Evolutionary conservation across 116 monocot species (phyloP).

Genomic region (Posidonia oceanica): DNA sequence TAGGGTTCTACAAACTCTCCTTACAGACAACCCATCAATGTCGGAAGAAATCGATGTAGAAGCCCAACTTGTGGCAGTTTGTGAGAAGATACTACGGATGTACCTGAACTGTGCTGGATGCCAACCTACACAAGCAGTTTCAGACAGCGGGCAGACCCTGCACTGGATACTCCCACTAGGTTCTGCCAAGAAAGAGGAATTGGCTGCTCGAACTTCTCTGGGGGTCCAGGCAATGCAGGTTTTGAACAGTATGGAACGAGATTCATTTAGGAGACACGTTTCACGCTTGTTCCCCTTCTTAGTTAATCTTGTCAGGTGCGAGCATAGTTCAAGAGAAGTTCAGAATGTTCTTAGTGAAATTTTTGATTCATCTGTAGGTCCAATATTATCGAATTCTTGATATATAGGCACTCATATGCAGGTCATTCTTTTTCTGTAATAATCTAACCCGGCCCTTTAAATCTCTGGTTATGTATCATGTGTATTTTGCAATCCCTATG

Average conservation of each 20-base stretch:
- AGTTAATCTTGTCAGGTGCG: slow-evolving; percentile 68
- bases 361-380: slow-evolving; percentile 64
- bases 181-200: slow-evolving; percentile 77
- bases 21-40: slow-evolving; percentile 15
- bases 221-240: slow-evolving; percentile 32
- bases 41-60: slow-evolving; percentile 36
- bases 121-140: slow-evolving; percentile 15
- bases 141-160: slow-evolving; percentile 8
- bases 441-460: not conserved
- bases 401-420: not conserved
- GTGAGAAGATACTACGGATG: slow-evolving; percentile 44
- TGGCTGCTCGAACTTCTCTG: slow-evolving; percentile 53
- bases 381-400: slow-evolving; percentile 39
- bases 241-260: slow-evolving; percentile 36
- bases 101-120: slow-evolving; percentile 65
- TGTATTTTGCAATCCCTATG: too few relatives aligned
- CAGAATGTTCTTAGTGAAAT: slow-evolving; percentile 50
- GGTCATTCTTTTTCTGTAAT: slow-evolving; percentile 1
- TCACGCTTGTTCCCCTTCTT: slow-evolving; percentile 63
- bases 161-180: slow-evolving; percentile 57
- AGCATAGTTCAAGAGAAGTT: slow-evolving; percentile 78
- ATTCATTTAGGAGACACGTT: slow-evolving; percentile 51
- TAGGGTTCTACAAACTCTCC: slow-evolving; percentile 35
- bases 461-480: not conserved
- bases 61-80: slow-evolving; percentile 41